Evolutionary conservation across 345 rosid genomes (phyloP), one percentile per base, ranked within the genome.

Genomic region (Bretschneidera sinensis): DNA sequence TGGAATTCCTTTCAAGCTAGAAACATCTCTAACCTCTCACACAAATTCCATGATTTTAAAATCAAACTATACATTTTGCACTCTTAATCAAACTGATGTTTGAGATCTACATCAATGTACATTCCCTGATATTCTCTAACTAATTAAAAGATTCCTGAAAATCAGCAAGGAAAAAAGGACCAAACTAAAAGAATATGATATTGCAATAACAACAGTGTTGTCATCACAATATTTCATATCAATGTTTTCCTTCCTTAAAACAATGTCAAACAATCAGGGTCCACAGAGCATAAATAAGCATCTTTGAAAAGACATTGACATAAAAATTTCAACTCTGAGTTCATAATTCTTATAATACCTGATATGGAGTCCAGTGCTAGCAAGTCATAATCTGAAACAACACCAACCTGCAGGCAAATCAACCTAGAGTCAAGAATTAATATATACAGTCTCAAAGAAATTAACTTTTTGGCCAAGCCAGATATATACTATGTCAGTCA

Each of bases 351-450:
- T 21, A 23, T 2, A 47, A 52, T 76, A 87, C 98, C 98, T 79
- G 98, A 89, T 51, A 92, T 82, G 39, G 94, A 75, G 76, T 87
- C 95, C 11, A 92, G 74, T 49, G 95, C 96, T 74, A 92, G 65
- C 71, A 92, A 69, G 66, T 92, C 98, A 71, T 92, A 92, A 77
- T 92, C 98, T 43, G 98, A 89, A 77, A 92, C 96, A 68, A 92
- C 94, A 49, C 98, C 98, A 73, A 92, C 94, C 98, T 89, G 81
- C 76, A 80, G 33, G 55, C 48, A 45, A 48, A 21, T 61, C 48
- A 19, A 70, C 60, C 51, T 3, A n/a, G 51, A 47, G 25, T 61
- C 43, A 61, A 43, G 59, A 4, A 55, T 28, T 35, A 21, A 51
- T 45, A 33, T 23, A 31, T 48, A 55, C 50, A 48, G 22, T 24